These are phyloP conservation scores for Myxozyma sirexii DNA, from an alignment of 805 yeast genomes.

Conservation along the genomic window DNA sequence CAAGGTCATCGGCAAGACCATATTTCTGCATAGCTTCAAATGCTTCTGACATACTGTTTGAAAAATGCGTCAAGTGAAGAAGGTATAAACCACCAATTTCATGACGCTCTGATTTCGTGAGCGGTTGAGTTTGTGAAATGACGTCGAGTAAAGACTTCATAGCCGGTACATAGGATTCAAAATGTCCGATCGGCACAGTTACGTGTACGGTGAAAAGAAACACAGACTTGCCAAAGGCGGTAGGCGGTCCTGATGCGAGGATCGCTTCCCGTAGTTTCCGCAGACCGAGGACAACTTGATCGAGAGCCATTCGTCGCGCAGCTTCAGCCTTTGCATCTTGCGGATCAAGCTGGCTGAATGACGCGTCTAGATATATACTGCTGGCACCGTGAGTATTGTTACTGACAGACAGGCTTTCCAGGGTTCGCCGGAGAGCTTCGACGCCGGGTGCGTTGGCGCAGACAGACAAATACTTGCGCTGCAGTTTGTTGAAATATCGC, in stretches of 20 bases:
- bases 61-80: constrained; percentile 46
- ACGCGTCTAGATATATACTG: background rate
- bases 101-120: constrained; percentile 43
- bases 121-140: constrained; percentile 32
- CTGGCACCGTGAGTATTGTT: background rate
- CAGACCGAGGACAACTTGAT: constrained; percentile 23
- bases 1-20: constrained; percentile 18
- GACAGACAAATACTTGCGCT: constrained; percentile 18
- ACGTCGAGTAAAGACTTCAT: constrained; percentile 48
- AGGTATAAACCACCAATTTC: constrained; percentile 50
- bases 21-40: constrained; percentile 28
- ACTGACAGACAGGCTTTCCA: constrained; percentile 8
- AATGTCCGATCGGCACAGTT: constrained; percentile 51
- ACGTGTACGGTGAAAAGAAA: constrained; percentile 53
- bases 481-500: constrained; percentile 26
- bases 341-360: background rate
- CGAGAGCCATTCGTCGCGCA: constrained; percentile 8
- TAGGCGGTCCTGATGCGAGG: constrained; percentile 41
- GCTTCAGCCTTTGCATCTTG: constrained; percentile 8
- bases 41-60: constrained; percentile 30
- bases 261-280: constrained; percentile 59
- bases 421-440: constrained; percentile 18
- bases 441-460: constrained; percentile 25
- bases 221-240: constrained; percentile 50
- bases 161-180: constrained; percentile 59